phyloP scores from a whole-genome alignment of 768 basidiomycete genomes.

The Boletus rubescentipes region DNA sequence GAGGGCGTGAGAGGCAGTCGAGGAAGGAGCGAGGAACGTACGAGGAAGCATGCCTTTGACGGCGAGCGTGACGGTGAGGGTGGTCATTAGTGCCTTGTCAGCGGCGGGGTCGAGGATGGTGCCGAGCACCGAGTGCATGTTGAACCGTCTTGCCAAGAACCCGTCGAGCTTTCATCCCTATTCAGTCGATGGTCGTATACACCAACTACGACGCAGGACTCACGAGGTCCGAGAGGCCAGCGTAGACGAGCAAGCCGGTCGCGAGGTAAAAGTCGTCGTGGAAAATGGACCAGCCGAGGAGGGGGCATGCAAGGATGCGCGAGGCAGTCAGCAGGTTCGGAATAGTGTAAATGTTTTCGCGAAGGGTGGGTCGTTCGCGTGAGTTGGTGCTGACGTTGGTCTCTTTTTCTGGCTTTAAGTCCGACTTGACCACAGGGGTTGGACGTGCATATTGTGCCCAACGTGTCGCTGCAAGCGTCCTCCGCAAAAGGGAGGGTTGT shows the following conservation, averaged over 20 bases:
- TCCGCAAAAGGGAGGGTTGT: neutral
- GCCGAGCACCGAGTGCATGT: constrained; percentile 89
- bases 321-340: constrained; percentile 90
- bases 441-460: constrained; percentile 11
- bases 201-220: constrained; percentile 28
- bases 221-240: constrained; percentile 91
- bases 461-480: constrained; percentile 14
- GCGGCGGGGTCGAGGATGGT: constrained; percentile 96
- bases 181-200: neutral
- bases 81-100: constrained; percentile 95
- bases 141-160: constrained; percentile 80
- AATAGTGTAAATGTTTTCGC: constrained; percentile 91
- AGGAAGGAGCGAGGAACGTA: constrained; percentile 37
- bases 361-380: constrained; percentile 36
- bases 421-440: constrained; percentile 3
- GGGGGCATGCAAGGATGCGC: constrained; percentile 85
- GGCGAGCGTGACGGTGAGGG: constrained; percentile 81
- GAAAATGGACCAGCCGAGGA: constrained; percentile 88
- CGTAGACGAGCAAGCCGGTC: constrained; percentile 81
- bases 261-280: constrained; percentile 79
- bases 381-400: neutral
- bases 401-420: constrained; percentile 5
- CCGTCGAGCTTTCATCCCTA: constrained; percentile 72
- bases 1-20: neutral
- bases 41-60: constrained; percentile 82